Evolutionary conservation across 2,329 filamentous ascomycete genomes (phyloP).

Genomic region (Colletotrichum coccodes): DNA sequence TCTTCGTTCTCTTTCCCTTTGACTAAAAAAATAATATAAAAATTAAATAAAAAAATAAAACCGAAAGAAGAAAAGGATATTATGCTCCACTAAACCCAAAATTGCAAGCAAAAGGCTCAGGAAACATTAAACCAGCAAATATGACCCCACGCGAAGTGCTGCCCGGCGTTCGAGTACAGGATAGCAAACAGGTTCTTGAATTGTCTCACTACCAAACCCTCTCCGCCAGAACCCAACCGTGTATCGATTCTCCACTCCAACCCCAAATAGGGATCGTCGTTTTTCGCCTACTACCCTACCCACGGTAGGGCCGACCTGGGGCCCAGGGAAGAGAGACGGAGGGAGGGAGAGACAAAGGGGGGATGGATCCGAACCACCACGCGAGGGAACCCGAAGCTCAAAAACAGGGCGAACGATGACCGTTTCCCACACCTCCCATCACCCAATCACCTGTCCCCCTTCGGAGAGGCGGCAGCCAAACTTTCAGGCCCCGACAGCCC

Average conservation of each 20-base stretch:
- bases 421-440: constrained; percentile 9
- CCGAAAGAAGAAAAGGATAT: background rate
- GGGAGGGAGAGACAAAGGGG: background rate
- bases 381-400: background rate
- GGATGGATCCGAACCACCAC: background rate
- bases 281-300: background rate
- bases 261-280: background rate
- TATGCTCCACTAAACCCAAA: background rate
- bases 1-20: background rate
- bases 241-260: background rate
- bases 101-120: background rate
- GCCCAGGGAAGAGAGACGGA: background rate
- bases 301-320: background rate
- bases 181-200: background rate
- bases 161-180: background rate
- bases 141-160: background rate
- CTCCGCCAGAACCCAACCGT: background rate
- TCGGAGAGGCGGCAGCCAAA: background rate
- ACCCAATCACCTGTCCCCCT: constrained; percentile 16
- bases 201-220: background rate
- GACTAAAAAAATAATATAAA: background rate
- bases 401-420: constrained; percentile 33
- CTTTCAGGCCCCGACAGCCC: constrained; percentile 32
- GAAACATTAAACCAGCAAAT: background rate
- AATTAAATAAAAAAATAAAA: background rate